These are phyloP conservation scores for Clarireedia monteithiana DNA, from an alignment of 2,329 filamentous ascomycete species.

Conservation along the genomic window DNA sequence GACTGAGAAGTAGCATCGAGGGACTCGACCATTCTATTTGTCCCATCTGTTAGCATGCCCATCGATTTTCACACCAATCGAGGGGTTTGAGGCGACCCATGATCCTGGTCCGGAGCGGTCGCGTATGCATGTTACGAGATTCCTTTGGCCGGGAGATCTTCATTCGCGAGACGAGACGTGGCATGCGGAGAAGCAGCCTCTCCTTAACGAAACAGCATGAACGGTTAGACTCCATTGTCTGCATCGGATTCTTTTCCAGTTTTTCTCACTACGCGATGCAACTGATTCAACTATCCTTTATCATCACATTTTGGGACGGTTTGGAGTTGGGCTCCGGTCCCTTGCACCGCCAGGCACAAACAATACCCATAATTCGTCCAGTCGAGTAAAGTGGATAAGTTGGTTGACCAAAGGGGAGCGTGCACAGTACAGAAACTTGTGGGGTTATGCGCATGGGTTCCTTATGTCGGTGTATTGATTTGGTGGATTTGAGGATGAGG, in stretches of 20 bases:
- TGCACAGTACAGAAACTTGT: not conserved
- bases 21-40: not conserved
- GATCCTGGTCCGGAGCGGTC: slow-evolving; percentile 1
- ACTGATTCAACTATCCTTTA: not conserved
- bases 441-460: not conserved
- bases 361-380: not conserved
- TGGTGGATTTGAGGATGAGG: slow-evolving; percentile 1
- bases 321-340: not conserved
- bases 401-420: not conserved
- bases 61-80: not conserved
- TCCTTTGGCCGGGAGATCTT: slow-evolving; percentile 2
- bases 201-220: not conserved
- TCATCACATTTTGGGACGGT: not conserved
- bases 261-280: not conserved
- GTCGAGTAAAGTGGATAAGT: not conserved
- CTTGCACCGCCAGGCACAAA: not conserved
- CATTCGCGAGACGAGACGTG: slow-evolving; percentile 3
- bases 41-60: not conserved
- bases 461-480: not conserved
- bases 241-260: not conserved
- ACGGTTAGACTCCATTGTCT: not conserved
- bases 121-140: slow-evolving; percentile 1
- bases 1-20: not conserved
- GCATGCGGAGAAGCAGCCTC: slow-evolving; percentile 2
- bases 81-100: slow-evolving; percentile 1